Conservation (phyloP, 495 filamentous ascomycete species). For the Delitschia confertaspora region DNA sequence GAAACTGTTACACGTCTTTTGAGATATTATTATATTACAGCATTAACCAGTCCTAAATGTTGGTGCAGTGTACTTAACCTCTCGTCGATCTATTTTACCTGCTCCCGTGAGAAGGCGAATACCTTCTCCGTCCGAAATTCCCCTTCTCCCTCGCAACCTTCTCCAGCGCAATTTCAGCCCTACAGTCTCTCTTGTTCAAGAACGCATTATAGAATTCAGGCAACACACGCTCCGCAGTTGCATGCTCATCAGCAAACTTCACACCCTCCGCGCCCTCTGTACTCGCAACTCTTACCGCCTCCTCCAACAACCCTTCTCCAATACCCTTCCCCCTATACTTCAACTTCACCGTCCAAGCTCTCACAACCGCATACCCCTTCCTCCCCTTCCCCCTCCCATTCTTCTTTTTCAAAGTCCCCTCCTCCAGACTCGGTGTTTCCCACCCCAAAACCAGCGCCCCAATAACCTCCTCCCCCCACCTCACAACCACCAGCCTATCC, state of each 20-base stretch:
- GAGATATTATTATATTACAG: too few relatives aligned
- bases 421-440: too few relatives aligned
- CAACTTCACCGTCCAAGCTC: slow-evolving; percentile 66
- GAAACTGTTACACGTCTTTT: too few relatives aligned
- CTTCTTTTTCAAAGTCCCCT: slow-evolving; percentile 38
- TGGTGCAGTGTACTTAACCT: too few relatives aligned
- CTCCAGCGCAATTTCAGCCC: slow-evolving; percentile 45
- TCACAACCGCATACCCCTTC: slow-evolving; percentile 42
- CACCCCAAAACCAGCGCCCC: slow-evolving; percentile 45
- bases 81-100: slow-evolving; percentile 9
- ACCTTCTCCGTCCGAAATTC: slow-evolving; percentile 25
- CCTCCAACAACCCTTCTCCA: slow-evolving; percentile 57
- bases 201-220: slow-evolving; percentile 50
- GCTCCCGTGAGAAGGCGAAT: slow-evolving; percentile 18
- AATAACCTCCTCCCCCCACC: slow-evolving; percentile 51
- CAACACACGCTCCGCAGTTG: slow-evolving; percentile 53
- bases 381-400: slow-evolving; percentile 33
- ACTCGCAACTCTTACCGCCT: slow-evolving; percentile 51
- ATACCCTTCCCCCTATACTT: slow-evolving; percentile 59
- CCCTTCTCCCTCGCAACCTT: slow-evolving; percentile 31
- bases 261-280: slow-evolving; percentile 50
- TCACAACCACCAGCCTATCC: slow-evolving; percentile 44
- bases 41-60: too few relatives aligned
- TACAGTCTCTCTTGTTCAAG: slow-evolving; percentile 49
- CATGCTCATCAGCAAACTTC: slow-evolving; percentile 60